phyloP scores from a whole-genome alignment of 2,329 filamentous ascomycete species.

The Microdochium paspali region DNA sequence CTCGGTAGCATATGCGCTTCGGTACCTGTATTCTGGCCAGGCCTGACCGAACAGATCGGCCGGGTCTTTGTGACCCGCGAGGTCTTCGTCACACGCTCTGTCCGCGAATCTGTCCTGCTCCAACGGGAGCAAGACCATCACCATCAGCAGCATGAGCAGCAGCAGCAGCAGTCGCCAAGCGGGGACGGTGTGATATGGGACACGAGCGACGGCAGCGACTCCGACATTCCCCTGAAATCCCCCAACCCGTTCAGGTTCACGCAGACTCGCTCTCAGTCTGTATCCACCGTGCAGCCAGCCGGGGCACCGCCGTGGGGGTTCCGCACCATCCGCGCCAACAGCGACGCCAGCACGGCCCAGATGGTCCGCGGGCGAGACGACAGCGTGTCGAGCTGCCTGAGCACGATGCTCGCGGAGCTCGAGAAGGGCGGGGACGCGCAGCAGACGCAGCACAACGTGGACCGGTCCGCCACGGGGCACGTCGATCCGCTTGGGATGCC shows the following conservation, averaged over 20 bases:
- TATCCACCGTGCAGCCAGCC: no score
- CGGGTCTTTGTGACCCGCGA: slow-evolving; percentile 18
- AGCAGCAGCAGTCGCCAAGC: neutral
- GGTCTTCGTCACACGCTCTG: slow-evolving; percentile 14
- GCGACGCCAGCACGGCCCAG: slow-evolving; percentile 5
- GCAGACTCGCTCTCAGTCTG: no score
- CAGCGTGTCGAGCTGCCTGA: slow-evolving; percentile 5
- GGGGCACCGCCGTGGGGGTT: no score
- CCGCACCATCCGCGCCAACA: slow-evolving; percentile 1
- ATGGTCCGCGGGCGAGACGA: slow-evolving; percentile 4
- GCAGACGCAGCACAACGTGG: slow-evolving; percentile 6
- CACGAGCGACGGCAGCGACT: neutral
- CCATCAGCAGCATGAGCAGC: no score
- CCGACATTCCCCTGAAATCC: no score
- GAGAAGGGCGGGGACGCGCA: slow-evolving; percentile 2
- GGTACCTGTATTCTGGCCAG: slow-evolving; percentile 19
- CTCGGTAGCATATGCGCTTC: slow-evolving; percentile 14
- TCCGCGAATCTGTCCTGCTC: slow-evolving; percentile 5
- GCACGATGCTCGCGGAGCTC: slow-evolving; percentile 1
- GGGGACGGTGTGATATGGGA: neutral
- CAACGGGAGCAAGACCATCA: no score
- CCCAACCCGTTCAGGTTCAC: no score
- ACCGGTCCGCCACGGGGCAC: slow-evolving; percentile 7
- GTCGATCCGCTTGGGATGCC: slow-evolving; percentile 7
- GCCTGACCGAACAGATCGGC: slow-evolving; percentile 12